phyloP scores from a whole-genome alignment of 139 green algal species.

The Chloropicon primus region DNA sequence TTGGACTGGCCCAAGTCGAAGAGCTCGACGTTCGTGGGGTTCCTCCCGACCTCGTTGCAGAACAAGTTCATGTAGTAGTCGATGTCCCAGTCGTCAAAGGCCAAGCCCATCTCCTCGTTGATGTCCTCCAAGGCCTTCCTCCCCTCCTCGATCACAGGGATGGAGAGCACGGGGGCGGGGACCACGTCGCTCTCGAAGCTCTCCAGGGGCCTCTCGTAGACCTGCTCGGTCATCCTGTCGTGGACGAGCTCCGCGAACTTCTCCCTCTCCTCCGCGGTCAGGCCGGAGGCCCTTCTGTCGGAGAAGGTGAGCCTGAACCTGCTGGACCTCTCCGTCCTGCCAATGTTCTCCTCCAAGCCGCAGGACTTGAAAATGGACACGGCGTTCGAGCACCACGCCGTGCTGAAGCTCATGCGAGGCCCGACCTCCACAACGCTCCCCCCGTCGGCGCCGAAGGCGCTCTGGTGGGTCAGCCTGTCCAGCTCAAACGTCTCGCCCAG shows the following conservation, averaged over 20 bases:
- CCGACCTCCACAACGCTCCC: constrained; percentile 61
- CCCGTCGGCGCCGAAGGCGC: constrained; percentile 21
- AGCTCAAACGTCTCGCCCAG: constrained; percentile 93
- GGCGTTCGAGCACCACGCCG: constrained; percentile 91
- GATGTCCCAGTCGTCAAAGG: constrained; percentile 94
- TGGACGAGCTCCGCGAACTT: constrained; percentile 64
- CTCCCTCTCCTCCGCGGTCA: constrained; percentile 15
- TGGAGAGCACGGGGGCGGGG: constrained; percentile 55
- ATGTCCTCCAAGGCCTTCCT: constrained; percentile 65
- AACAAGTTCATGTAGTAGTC: constrained; percentile 86
- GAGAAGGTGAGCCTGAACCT: constrained; percentile 44
- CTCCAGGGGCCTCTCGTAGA: constrained; percentile 62
- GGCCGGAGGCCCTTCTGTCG: constrained; percentile 1
- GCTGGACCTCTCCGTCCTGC: constrained; percentile 60
- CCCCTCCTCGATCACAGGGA: constrained; percentile 73
- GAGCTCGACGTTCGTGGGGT: constrained; percentile 98
- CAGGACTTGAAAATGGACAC: constrained; percentile 85
- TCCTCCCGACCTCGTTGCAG: constrained; percentile 44
- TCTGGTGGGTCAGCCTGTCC: constrained; percentile 51
- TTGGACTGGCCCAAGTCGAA: constrained; percentile 99
- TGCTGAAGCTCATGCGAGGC: constrained; percentile 84
- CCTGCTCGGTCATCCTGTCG: constrained; percentile 92
- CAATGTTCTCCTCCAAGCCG: constrained; percentile 57
- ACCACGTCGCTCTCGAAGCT: constrained; percentile 45
- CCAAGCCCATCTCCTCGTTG: constrained; percentile 77